Base-by-base conservation (phyloP, 441 rosid species). In the Gossypium lobatum region DNA sequence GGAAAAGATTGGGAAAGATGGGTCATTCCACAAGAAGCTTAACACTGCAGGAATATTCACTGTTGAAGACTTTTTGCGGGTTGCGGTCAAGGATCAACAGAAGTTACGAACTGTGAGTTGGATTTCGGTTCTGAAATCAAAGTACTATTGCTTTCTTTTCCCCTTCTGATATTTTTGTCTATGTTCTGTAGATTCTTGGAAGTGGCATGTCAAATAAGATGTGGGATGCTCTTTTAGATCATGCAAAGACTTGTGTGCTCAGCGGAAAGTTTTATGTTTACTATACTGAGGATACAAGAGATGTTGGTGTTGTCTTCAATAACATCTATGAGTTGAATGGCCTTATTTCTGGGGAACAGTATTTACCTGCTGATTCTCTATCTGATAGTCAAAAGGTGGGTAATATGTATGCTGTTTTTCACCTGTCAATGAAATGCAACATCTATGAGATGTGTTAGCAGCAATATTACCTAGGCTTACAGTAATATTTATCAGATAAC, bases 1-100 rank as follows among this genome's bases (percentile, higher is more conserved):
- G 87, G 99, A 96, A 86, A 96, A 93, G 88, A 96, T 96, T 50
- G 98, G 96, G 68, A 96, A 96, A 83, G 99, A 96, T 83, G 99
- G 99, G 18, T 88, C 98, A 62, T 93, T 96, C 77, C 99, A 96
- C 87, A 96, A 88, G 86, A 88, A 86, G 85, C 88, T 96, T 66
- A 91, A 78, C 50, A 58, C 18, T 13, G 18, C 46, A 0, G 81
- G 83, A 66, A 92, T 96, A 80, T 48, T 70, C 63, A 28, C 84
- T 17, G 99, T 96, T 14, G 97, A 96, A 83, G 93, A 92, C 16
- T 96, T 96, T 78, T 81, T 96, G 77, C 91, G 95, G 75, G 79
- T 84, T 79, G 80, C 84, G 54, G 98, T 93, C 80, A 85, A 67
- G 81, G 99, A 96, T 84, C 10, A 82, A 58, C 88, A 79, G 48